These are phyloP conservation scores for Phytopythium delawarense DNA, from an alignment of 352 stramenopile species.

Conservation along the genomic window DNA sequence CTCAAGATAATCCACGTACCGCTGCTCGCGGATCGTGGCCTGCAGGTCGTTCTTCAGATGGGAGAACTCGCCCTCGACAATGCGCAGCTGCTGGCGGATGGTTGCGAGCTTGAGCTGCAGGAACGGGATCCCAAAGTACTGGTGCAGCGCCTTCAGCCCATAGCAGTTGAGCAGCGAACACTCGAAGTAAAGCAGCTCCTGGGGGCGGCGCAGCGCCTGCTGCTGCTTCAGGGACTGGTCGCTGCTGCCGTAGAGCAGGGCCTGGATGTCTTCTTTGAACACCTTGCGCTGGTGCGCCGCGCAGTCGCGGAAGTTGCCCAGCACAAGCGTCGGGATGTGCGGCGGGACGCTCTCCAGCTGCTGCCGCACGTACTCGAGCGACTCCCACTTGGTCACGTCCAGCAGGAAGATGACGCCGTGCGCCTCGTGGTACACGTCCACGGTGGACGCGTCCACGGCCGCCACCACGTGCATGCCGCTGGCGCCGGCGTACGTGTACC, in stretches of 20 bases:
- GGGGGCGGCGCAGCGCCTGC: conserved; percentile 36
- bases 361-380: conserved; percentile 78
- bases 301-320: conserved; percentile 80
- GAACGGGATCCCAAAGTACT: conserved; percentile 85
- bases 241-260: conserved; percentile 54
- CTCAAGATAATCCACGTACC: conserved; percentile 70
- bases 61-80: conserved; percentile 64
- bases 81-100: conserved; percentile 69
- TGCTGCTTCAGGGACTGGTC: conserved; percentile 22
- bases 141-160: conserved; percentile 75
- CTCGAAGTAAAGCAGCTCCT: conserved; percentile 81
- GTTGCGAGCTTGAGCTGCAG: conserved; percentile 77
- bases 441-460: conserved; percentile 73
- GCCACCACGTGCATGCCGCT: conserved; percentile 58
- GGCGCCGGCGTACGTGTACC: conserved; percentile 5
- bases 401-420: conserved; percentile 87
- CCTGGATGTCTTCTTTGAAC: conserved; percentile 83
- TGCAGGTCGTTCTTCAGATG: conserved; percentile 74
- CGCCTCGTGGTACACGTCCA: conserved; percentile 90
- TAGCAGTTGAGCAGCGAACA: conserved; percentile 84
- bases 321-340: conserved; percentile 75
- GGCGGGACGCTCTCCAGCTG: conserved; percentile 66
- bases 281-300: conserved; percentile 62
- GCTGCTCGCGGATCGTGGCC: conserved; percentile 64
- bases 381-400: conserved; percentile 77